A percentile compares a stretch with the other conserved stretches of the same genome.
phyloP scores from a whole-genome alignment of 2,329 filamentous ascomycete species.

The Colletotrichum kahawae region DNA sequence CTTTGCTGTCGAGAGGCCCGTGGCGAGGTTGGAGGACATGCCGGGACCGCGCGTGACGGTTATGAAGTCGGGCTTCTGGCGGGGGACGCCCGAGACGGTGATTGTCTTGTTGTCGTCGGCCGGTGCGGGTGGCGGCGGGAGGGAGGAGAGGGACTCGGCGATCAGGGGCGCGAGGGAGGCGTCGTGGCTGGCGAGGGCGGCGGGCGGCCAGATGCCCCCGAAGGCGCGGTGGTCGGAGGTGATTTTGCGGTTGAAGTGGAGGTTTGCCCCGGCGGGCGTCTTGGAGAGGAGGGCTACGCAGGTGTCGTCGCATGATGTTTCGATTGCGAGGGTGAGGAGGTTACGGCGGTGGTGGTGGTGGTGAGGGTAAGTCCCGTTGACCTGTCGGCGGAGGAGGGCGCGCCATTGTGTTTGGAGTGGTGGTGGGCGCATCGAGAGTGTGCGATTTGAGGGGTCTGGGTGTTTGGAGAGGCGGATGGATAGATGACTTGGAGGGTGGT shows the following conservation, averaged over 20 bases:
- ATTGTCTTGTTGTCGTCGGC: conserved; percentile 17
- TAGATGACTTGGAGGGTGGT: neutral
- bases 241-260: conserved; percentile 82
- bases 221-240: conserved; percentile 80
- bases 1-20: conserved; percentile 85
- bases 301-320: conserved; percentile 91
- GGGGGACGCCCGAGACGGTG: conserved; percentile 14
- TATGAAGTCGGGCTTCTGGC: conserved; percentile 76
- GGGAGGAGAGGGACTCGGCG: conserved; percentile 60
- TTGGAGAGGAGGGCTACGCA: conserved; percentile 83
- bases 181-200: conserved; percentile 79
- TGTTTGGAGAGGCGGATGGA: neutral
- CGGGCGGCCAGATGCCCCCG: conserved; percentile 79
- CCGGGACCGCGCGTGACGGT: conserved; percentile 89
- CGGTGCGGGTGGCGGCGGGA: conserved; percentile 41
- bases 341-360: conserved; percentile 24
- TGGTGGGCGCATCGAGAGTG: neutral
- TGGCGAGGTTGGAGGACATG: conserved; percentile 79
- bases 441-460: neutral
- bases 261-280: conserved; percentile 47
- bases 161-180: conserved; percentile 72
- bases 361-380: neutral
- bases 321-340: conserved; percentile 73
- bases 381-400: neutral
- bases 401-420: neutral